Evolutionary conservation across 1,284 basidiomycete genomes (phyloP), one percentile per base, ranked within the genome.

Genomic region (Puccinia novopanici): DNA sequence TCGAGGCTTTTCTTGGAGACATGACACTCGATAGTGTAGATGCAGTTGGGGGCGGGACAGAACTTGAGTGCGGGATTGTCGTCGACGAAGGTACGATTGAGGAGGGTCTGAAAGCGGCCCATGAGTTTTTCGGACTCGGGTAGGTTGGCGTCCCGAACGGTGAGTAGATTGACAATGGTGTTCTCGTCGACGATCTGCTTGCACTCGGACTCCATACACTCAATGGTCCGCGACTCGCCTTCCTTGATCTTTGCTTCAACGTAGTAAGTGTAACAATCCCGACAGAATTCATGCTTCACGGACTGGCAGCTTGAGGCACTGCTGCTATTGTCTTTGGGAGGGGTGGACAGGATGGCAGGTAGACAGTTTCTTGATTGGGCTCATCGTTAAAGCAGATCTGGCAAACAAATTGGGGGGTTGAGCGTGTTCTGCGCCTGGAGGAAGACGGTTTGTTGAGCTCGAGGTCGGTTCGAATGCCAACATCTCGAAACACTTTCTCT

Each of bases 141-240:
- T 34, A 54, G 17, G 37, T 5, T 15, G 48, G 71, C 80, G 77
- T 79, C 75, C 22, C 34, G 12, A 40, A 83, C 50, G 27, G 59
- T 83, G 3, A 88, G 87, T 22, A 90, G 83, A 59, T 86, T 84
- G 72, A 87, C 86, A 17, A 90, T 87, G 0, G 87, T 87, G 67
- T 87, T 86, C 73, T 88, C 87, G 67, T 88, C 87, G 3, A 92
- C 90, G 76, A 95, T 89, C 75, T 93, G 88, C 42, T 89, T 88
- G 87, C 97, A 99, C 63, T 91, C 91, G 84, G 92, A 92, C 52
- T 92, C 92, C 96, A 99, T 98, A 88, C 96, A 99, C 82, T 92
- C 90, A 82, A 98, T 91, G 27, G 87, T 85, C 57, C 89, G 88
- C 82, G 92, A 91, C 86, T 98, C 96, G 78, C 92, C 93, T 85